Evolutionary conservation across 495 filamentous ascomycete genomes (phyloP).

Genomic region (Diplogelasinospora grovesii): DNA sequence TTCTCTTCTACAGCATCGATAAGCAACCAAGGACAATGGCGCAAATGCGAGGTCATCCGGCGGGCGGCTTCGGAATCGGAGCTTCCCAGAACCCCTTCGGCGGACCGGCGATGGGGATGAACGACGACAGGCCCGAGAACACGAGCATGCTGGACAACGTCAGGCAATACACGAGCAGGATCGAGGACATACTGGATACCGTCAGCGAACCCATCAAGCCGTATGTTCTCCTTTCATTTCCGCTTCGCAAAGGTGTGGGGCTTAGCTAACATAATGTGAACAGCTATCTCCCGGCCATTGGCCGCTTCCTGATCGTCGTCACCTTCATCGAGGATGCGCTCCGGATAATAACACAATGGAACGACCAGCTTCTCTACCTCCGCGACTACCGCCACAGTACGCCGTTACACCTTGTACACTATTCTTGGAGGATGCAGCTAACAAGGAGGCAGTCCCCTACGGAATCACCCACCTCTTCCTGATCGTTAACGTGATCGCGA

Average conservation of each 20-base stretch:
- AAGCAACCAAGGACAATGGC: slow-evolving; percentile 53
- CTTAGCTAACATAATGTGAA: too few relatives aligned
- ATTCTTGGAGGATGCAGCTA: background rate
- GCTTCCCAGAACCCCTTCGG: slow-evolving; percentile 70
- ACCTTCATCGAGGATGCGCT: slow-evolving; percentile 97
- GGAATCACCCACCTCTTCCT: slow-evolving; percentile 94
- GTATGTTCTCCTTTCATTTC: slow-evolving; percentile 56
- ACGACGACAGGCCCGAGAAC: slow-evolving; percentile 55
- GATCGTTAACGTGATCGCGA: slow-evolving; percentile 81
- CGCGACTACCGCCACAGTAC: slow-evolving; percentile 90
- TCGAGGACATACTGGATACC: slow-evolving; percentile 90
- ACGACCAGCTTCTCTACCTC: slow-evolving; percentile 87
- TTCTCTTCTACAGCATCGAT: background rate
- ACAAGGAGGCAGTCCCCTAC: slow-evolving; percentile 63
- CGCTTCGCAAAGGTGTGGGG: too few relatives aligned
- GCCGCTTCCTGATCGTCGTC: slow-evolving; percentile 94
- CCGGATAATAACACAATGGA: slow-evolving; percentile 97
- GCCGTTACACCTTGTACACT: slow-evolving; percentile 22
- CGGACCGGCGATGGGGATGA: too few relatives aligned
- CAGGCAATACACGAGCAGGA: slow-evolving; percentile 92
- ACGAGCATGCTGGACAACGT: slow-evolving; percentile 87
- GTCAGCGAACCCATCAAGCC: slow-evolving; percentile 88
- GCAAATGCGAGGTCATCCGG: slow-evolving; percentile 95
- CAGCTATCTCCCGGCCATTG: slow-evolving; percentile 91
- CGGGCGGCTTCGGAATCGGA: slow-evolving; percentile 90